A percentile compares a stretch with the other conserved stretches of the same genome.
Evolutionary conservation across 805 yeast species (phyloP).

Genomic region (Yarrowia sp.): DNA sequence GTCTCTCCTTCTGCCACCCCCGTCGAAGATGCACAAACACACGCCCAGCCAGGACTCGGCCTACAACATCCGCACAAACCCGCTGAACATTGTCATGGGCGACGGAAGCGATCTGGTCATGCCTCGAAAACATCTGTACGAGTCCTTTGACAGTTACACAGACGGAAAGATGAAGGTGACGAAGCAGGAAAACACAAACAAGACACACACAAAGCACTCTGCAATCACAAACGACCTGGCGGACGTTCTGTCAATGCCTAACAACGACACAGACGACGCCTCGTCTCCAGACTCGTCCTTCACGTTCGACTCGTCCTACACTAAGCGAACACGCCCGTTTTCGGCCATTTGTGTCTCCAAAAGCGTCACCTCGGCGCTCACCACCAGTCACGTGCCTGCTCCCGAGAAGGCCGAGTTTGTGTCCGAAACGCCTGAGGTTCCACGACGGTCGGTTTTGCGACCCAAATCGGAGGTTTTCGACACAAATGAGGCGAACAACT

Average conservation of each 20-base stretch:
- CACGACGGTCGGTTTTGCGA: background rate
- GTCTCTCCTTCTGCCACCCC: background rate
- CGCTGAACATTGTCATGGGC: slow-evolving; percentile 48
- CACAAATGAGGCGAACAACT: slow-evolving; percentile 2
- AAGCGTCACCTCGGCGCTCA: background rate
- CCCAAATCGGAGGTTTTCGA: slow-evolving; percentile 29
- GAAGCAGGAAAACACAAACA: background rate
- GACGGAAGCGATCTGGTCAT: slow-evolving; percentile 50
- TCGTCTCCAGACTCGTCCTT: slow-evolving; percentile 11
- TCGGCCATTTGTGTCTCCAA: slow-evolving; percentile 16
- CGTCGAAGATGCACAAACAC: slow-evolving; percentile 43
- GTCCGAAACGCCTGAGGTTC: slow-evolving; percentile 11
- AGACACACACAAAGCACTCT: slow-evolving; percentile 1
- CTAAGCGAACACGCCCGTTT: slow-evolving; percentile 23
- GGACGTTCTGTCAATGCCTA: background rate
- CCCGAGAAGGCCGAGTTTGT: slow-evolving; percentile 33
- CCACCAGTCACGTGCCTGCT: slow-evolving; percentile 22
- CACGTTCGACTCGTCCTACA: slow-evolving; percentile 24
- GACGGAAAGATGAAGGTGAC: no score
- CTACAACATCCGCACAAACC: slow-evolving; percentile 48
- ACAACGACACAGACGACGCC: background rate
- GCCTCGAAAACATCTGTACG: slow-evolving; percentile 35
- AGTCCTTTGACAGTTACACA: slow-evolving; percentile 3
- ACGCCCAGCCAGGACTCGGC: slow-evolving; percentile 45
- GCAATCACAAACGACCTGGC: slow-evolving; percentile 3